These are phyloP conservation scores for Pythium sp. DNA, from an alignment of 352 stramenopile genomes.

Conservation along the genomic window DNA sequence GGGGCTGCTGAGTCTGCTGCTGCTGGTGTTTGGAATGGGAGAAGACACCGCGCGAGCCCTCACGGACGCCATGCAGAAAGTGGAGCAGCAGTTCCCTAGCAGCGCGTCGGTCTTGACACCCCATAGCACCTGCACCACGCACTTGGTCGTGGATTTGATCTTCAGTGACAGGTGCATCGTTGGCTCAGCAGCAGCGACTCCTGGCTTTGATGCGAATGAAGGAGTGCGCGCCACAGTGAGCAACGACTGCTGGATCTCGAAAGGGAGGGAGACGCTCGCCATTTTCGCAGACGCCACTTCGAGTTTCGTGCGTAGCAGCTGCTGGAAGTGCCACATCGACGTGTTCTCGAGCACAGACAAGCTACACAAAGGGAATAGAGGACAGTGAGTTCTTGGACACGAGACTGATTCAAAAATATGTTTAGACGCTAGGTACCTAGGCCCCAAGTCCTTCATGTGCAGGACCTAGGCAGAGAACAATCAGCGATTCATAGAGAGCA, in stretches of 20 bases:
- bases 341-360: conserved; percentile 45
- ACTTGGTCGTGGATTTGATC: conserved; percentile 23
- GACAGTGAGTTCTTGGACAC: neutral
- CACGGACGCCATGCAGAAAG: neutral
- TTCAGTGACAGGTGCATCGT: conserved; percentile 24
- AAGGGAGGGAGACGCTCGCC: conserved; percentile 39
- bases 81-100: conserved; percentile 16
- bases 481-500: neutral
- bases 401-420: neutral
- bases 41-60: neutral
- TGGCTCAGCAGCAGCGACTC: conserved; percentile 2
- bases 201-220: conserved; percentile 7
- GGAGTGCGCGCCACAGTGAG: conserved; percentile 18
- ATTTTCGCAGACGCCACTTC: conserved; percentile 34
- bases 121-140: conserved; percentile 36
- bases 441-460: conserved; percentile 28
- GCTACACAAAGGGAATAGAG: conserved; percentile 12
- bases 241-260: conserved; percentile 38
- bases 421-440: conserved; percentile 19
- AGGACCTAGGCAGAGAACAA: conserved; percentile 13
- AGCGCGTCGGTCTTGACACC: conserved; percentile 27
- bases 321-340: conserved; percentile 66
- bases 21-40: neutral
- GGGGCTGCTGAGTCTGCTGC: neutral
- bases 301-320: conserved; percentile 49